phyloP scores from a whole-genome alignment of 495 filamentous ascomycete species.

The Neurospora pannonica region DNA sequence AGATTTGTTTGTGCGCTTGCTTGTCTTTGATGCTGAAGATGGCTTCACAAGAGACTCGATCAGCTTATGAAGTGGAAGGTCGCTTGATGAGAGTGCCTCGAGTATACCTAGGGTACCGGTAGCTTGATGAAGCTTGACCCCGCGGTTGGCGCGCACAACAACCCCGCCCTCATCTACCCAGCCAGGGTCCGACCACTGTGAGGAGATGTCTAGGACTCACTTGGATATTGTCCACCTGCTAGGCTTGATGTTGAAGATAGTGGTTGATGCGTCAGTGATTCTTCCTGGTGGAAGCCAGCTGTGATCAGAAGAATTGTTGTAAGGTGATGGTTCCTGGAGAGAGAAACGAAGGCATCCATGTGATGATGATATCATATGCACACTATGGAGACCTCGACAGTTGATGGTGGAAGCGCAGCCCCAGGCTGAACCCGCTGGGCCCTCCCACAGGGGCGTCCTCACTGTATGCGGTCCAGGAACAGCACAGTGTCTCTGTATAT shows the following conservation, averaged over 20 bases:
- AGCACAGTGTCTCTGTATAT: neutral
- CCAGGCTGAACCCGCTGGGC: no score
- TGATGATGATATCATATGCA: neutral
- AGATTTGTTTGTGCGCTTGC: neutral
- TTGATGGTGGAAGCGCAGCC: neutral
- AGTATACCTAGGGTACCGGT: neutral
- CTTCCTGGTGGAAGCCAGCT: neutral
- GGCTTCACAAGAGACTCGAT: neutral
- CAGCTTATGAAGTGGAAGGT: neutral
- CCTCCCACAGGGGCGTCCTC: no score
- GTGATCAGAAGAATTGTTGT: neutral
- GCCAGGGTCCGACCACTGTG: neutral
- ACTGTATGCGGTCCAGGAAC: neutral
- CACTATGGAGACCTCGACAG: neutral
- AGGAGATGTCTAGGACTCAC: neutral
- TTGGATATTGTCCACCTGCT: neutral
- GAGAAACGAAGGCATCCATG: neutral
- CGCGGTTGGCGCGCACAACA: neutral
- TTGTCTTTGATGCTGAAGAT: neutral
- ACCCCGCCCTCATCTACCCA: neutral
- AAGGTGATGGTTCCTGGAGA: neutral
- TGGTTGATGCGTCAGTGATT: neutral
- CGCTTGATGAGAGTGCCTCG: neutral
- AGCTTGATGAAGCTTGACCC: neutral
- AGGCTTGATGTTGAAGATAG: neutral